Conservation (phyloP, 208 protist genomes). For the Leishmania turanica region DNA sequence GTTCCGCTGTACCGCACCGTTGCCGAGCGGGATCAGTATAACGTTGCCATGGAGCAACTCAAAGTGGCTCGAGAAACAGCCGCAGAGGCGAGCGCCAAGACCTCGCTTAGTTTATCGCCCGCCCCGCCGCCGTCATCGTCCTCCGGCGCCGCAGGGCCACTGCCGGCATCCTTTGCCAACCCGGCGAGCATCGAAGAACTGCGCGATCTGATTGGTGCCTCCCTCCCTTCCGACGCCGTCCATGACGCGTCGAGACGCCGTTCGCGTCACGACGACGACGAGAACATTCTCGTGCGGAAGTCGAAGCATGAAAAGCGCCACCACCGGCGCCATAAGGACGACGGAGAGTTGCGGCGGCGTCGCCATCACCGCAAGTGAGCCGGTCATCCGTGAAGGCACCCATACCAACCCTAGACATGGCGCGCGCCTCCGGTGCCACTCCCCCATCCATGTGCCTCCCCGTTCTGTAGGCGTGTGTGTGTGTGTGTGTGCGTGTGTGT, state of each 20-base stretch:
- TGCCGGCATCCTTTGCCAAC: neutral
- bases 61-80: neutral
- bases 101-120: conserved; percentile 5
- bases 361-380: conserved; percentile 9
- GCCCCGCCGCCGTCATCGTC: conserved; percentile 8
- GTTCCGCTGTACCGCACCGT: conserved; percentile 33
- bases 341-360: neutral
- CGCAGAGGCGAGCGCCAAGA: neutral
- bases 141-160: neutral
- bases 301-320: conserved; percentile 8
- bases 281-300: conserved; percentile 10
- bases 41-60: conserved; percentile 5
- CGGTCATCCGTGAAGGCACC: neutral
- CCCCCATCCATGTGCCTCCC: neutral
- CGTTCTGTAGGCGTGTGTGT: neutral
- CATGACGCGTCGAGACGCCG: conserved; percentile 1
- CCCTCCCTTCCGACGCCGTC: conserved; percentile 1
- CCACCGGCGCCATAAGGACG: neutral
- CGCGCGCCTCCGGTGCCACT: neutral
- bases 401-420: neutral
- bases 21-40: conserved; percentile 17
- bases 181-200: conserved; percentile 31
- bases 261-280: neutral
- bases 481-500: neutral
- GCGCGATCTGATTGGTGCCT: conserved; percentile 23